Percentiles rank a stretch among this genome's conserved stretches.
Evolutionary conservation across 495 filamentous ascomycete genomes (phyloP).

Genomic region (Penicillium desertorum): DNA sequence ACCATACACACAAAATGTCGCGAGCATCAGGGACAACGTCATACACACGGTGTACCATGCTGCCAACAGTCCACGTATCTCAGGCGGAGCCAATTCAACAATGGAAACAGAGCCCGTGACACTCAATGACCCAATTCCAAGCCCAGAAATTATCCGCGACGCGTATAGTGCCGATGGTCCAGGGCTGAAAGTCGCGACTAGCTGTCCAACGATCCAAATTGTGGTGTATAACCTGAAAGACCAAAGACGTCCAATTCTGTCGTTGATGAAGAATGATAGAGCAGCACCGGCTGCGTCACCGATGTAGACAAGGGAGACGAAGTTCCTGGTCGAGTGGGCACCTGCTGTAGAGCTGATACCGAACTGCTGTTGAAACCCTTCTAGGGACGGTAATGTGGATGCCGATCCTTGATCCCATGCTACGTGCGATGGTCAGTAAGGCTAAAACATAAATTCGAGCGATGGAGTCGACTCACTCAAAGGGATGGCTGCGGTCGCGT

Average conservation of each 20-base stretch:
- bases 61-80: constrained; percentile 23
- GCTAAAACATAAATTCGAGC: neutral
- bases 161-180: constrained; percentile 8
- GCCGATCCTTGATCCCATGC: constrained; percentile 24
- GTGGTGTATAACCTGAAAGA: constrained; percentile 15
- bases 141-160: constrained; percentile 19
- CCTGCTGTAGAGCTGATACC: constrained; percentile 13
- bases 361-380: constrained; percentile 19
- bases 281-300: constrained; percentile 18
- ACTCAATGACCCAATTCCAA: constrained; percentile 21
- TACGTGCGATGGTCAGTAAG: constrained; percentile 1
- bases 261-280: constrained; percentile 25
- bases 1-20: constrained; percentile 18
- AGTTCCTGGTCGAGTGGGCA: constrained; percentile 13
- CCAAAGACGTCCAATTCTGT: constrained; percentile 20
- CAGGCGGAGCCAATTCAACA: constrained; percentile 20
- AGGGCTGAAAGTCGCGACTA: constrained; percentile 7
- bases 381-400: constrained; percentile 14
- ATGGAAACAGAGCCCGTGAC: constrained; percentile 17
- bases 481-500: constrained; percentile 19
- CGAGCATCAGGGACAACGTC: constrained; percentile 1
- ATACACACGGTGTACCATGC: constrained; percentile 19
- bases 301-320: constrained; percentile 22
- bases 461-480: constrained; percentile 10
- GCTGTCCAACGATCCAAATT: constrained; percentile 18